These are phyloP conservation scores for Fraxinus quadrangulata DNA, from an alignment of 257 asterid species.

Conservation along the genomic window DNA sequence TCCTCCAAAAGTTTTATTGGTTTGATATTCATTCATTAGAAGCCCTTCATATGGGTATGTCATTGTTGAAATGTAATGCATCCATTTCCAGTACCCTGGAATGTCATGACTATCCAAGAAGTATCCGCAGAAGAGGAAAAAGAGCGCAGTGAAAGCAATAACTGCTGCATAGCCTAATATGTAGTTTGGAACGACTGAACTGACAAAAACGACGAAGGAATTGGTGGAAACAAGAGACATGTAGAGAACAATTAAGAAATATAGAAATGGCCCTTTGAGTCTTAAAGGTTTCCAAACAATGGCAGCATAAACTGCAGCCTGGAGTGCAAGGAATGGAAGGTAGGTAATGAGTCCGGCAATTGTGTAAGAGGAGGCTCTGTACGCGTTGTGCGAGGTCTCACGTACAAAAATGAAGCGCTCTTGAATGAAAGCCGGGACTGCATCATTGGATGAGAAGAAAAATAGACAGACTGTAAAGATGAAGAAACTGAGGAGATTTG, in stretches of 20 bases:
- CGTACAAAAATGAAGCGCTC: conserved; percentile 80
- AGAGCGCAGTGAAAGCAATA: conserved; percentile 82
- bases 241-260: conserved; percentile 67
- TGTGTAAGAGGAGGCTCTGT: conserved; percentile 86
- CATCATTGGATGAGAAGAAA: conserved; percentile 87
- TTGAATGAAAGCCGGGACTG: conserved; percentile 90
- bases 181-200: conserved; percentile 84
- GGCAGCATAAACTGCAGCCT: conserved; percentile 64
- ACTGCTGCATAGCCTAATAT: conserved; percentile 85
- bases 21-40: conserved; percentile 72
- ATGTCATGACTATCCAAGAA: conserved; percentile 53
- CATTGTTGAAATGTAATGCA: conserved; percentile 80
- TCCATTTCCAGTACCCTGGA: conserved; percentile 82
- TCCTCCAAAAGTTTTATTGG: conserved; percentile 38
- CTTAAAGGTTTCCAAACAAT: conserved; percentile 72
- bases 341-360: conserved; percentile 78
- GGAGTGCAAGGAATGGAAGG: conserved; percentile 76
- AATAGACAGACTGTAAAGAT: conserved; percentile 80
- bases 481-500: conserved; percentile 74
- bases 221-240: conserved; percentile 72
- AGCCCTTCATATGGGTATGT: conserved; percentile 83
- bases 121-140: conserved; percentile 81
- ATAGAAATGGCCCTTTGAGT: conserved; percentile 51
- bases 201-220: conserved; percentile 77
- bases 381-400: conserved; percentile 81